These are phyloP conservation scores for Pestalotiopsis sp. DNA, from an alignment of 2,329 filamentous ascomycete genomes.

Conservation along the genomic window DNA sequence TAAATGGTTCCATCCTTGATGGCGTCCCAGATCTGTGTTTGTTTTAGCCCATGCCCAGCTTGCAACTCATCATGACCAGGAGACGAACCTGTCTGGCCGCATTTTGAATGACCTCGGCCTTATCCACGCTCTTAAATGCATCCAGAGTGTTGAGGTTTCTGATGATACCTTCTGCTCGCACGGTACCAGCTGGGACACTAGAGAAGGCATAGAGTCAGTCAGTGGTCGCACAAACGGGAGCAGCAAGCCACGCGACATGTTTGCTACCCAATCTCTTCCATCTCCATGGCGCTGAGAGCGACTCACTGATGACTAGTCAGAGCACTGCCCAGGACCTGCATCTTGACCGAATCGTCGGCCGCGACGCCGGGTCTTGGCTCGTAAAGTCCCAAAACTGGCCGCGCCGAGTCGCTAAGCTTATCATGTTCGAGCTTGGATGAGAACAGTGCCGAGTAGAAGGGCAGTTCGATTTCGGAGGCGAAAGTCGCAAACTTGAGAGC, in stretches of 20 bases:
- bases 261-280: neutral
- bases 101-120: conserved; percentile 74
- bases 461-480: conserved; percentile 90
- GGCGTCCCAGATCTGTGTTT: conserved; percentile 87
- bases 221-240: neutral
- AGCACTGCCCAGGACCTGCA: conserved; percentile 89
- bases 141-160: conserved; percentile 97
- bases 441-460: conserved; percentile 93
- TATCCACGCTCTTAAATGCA: conserved; percentile 86
- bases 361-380: conserved; percentile 75
- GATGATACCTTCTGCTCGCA: conserved; percentile 89
- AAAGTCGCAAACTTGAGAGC: conserved; percentile 79
- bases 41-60: neutral
- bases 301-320: conserved; percentile 82
- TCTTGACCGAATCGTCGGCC: conserved; percentile 78
- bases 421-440: conserved; percentile 92
- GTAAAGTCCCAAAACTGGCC: conserved; percentile 85
- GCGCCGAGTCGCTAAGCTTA: conserved; percentile 91
- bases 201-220: neutral
- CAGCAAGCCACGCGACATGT: neutral
- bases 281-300: neutral
- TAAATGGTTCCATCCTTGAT: conserved; percentile 97
- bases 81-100: conserved; percentile 73
- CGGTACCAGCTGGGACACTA: conserved; percentile 35
- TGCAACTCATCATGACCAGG: neutral